Percentiles rank a stretch among this genome's conserved stretches.
phyloP scores from a whole-genome alignment of 2,329 filamentous ascomycete species.

The Esteya vermicola region DNA sequence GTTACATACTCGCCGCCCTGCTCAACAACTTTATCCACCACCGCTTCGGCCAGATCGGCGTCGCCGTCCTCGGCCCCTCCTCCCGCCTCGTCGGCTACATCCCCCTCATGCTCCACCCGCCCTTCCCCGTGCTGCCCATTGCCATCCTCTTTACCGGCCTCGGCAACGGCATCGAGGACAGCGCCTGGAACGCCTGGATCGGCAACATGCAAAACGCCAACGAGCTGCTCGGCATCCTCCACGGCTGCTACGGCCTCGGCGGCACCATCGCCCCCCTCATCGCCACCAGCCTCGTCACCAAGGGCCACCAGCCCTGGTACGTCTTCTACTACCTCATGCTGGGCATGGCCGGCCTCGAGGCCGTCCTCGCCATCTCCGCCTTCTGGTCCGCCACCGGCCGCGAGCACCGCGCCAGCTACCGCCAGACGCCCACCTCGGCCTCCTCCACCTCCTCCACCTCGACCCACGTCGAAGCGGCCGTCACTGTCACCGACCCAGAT shows the following conservation, averaged over 20 bases:
- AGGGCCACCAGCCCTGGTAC: slow-evolving; percentile 50
- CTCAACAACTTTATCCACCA: slow-evolving; percentile 52
- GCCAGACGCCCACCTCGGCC: neutral
- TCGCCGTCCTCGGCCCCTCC: slow-evolving; percentile 49
- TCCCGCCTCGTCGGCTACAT: slow-evolving; percentile 53
- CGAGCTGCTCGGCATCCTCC: slow-evolving; percentile 58
- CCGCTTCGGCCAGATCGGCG: slow-evolving; percentile 53
- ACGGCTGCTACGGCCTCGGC: slow-evolving; percentile 58
- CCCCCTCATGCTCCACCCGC: slow-evolving; percentile 51
- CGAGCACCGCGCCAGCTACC: slow-evolving; percentile 32
- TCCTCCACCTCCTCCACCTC: too few species aligned
- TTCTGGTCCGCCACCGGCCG: slow-evolving; percentile 52
- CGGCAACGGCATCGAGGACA: slow-evolving; percentile 55
- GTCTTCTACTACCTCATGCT: slow-evolving; percentile 66
- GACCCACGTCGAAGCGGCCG: too few species aligned
- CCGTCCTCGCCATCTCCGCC: slow-evolving; percentile 31
- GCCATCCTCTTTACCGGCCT: slow-evolving; percentile 53
- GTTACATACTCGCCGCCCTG: slow-evolving; percentile 49
- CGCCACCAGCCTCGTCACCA: slow-evolving; percentile 59
- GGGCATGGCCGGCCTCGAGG: slow-evolving; percentile 39
- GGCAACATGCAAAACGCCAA: slow-evolving; percentile 63
- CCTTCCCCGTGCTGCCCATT: slow-evolving; percentile 51
- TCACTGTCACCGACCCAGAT: too few species aligned
- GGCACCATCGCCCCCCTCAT: slow-evolving; percentile 56
- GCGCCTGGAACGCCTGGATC: slow-evolving; percentile 44